Conservation (phyloP, 768 basidiomycete genomes). For the Lenzites betulinus region DNA sequence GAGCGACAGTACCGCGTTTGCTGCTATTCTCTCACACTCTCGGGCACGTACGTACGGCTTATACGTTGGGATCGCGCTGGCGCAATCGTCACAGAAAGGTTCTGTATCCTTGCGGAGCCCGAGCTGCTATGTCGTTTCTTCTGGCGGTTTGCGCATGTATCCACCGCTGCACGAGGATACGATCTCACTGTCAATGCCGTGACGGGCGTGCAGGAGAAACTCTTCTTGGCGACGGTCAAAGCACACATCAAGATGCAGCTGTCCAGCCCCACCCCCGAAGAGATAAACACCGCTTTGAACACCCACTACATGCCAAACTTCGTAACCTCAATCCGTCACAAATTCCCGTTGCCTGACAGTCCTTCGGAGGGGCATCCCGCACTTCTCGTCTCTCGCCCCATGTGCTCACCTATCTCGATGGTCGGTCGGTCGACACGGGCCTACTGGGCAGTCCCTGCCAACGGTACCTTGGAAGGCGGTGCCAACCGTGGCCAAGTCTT, state of each 20-base stretch:
- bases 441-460: slow-evolving; percentile 6
- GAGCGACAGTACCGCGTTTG: background rate
- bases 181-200: slow-evolving; percentile 4
- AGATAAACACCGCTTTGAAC: background rate
- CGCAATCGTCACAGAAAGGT: slow-evolving; percentile 1
- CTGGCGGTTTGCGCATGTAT: background rate
- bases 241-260: background rate
- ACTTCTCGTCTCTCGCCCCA: slow-evolving; percentile 8
- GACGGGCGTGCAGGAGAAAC: background rate
- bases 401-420: background rate
- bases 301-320: background rate
- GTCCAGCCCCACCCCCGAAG: background rate
- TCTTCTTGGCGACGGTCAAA: background rate
- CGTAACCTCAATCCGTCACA: background rate
- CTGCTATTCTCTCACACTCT: background rate
- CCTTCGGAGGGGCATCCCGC: background rate
- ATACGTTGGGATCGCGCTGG: slow-evolving; percentile 16
- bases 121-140: background rate
- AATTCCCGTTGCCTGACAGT: background rate
- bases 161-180: slow-evolving; percentile 1
- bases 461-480: background rate
- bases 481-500: background rate
- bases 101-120: background rate
- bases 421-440: slow-evolving; percentile 6
- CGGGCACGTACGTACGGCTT: background rate